phyloP scores from a whole-genome alignment of 371 early-diverging fungal species.

The Circinella umbellata region DNA sequence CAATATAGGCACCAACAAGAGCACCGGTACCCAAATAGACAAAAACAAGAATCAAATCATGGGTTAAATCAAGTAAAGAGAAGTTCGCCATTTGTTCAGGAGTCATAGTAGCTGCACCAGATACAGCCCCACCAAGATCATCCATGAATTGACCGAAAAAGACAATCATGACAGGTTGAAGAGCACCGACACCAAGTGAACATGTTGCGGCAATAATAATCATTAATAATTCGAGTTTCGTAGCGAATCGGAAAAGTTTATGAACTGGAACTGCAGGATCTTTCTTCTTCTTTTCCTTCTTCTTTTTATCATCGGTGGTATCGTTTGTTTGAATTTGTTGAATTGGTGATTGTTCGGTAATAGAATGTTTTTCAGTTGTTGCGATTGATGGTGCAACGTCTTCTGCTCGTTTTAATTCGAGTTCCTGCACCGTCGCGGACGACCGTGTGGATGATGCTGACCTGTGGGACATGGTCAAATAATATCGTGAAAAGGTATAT shows the following conservation, averaged over 20 bases:
- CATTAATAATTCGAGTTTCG: constrained; percentile 27
- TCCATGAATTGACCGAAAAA: constrained; percentile 50
- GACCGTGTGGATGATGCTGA: constrained; percentile 13
- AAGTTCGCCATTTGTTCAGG: constrained; percentile 19
- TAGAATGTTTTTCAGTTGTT: constrained; percentile 6
- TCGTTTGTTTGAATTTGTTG: constrained; percentile 2
- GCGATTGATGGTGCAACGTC: background rate
- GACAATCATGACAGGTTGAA: constrained; percentile 46
- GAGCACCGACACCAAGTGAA: constrained; percentile 41
- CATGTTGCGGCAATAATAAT: constrained; percentile 29
- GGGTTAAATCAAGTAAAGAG: constrained; percentile 10
- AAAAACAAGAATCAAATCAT: constrained; percentile 40
- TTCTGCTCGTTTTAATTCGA: constrained; percentile 6
- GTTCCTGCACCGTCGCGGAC: constrained; percentile 13
- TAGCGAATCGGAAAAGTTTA: constrained; percentile 44
- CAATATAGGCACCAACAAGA: constrained; percentile 38
- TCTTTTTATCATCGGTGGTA: constrained; percentile 21
- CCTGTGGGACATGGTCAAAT: background rate
- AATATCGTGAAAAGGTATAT: background rate
- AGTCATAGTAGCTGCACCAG: background rate
- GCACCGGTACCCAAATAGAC: constrained; percentile 54
- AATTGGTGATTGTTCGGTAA: constrained; percentile 11
- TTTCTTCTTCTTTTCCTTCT: constrained; percentile 46
- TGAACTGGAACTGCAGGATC: constrained; percentile 35
- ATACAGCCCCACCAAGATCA: constrained; percentile 23